phyloP scores from a whole-genome alignment of 805 yeast species.

The Saccharomycopsis sp. region DNA sequence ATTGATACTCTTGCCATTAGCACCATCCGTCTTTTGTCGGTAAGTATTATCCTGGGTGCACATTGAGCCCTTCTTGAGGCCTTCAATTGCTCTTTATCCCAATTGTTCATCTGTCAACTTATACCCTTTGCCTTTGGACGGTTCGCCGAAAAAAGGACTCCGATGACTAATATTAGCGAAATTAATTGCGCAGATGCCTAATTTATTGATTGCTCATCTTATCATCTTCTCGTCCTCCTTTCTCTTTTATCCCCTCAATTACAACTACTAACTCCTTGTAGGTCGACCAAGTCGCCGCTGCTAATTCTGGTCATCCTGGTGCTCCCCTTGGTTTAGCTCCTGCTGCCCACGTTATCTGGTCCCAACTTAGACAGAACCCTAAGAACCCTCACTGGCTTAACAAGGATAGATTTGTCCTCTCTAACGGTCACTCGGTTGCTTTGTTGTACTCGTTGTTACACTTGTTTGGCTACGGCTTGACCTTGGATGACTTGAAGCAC shows the following conservation, averaged over 20 bases:
- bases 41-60: constrained; percentile 27
- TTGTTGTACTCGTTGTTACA: constrained; percentile 79
- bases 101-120: neutral
- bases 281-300: constrained; percentile 77
- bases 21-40: constrained; percentile 82
- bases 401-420: constrained; percentile 91
- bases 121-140: neutral
- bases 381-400: constrained; percentile 87
- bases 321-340: constrained; percentile 99
- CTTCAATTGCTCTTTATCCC: neutral
- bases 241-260: neutral
- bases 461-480: constrained; percentile 73
- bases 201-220: neutral
- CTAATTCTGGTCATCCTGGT: constrained; percentile 98
- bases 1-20: constrained; percentile 71
- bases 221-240: neutral
- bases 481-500: constrained; percentile 78
- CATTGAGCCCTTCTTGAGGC: neutral
- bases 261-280: constrained; percentile 12
- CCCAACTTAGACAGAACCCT: constrained; percentile 81
- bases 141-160: neutral
- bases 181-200: too few species aligned
- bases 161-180: neutral
- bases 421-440: constrained; percentile 96
- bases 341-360: constrained; percentile 78